These are phyloP conservation scores for Hypoxylon sp. DNA, from an alignment of 2,329 filamentous ascomycete genomes.

Conservation along the genomic window DNA sequence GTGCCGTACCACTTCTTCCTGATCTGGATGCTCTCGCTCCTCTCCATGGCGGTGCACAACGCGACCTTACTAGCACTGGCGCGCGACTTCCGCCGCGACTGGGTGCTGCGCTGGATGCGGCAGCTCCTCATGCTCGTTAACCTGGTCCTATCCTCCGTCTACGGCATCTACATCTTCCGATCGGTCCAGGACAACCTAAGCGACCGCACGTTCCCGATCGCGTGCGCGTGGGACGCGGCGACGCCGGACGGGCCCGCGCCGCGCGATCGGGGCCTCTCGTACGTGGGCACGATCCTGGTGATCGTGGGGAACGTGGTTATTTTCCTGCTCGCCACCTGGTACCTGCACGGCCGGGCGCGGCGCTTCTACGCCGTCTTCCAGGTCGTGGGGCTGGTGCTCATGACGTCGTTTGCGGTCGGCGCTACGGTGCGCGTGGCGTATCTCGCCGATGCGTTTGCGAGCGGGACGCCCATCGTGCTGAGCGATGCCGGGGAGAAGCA, in stretches of 20 bases:
- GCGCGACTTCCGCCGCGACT: constrained; percentile 76
- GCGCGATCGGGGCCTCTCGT: constrained; percentile 63
- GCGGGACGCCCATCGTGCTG: constrained; percentile 63
- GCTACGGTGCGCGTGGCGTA: constrained; percentile 71
- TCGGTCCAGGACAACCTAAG: constrained; percentile 67
- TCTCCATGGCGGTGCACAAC: constrained; percentile 77
- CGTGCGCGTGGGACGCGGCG: constrained; percentile 70
- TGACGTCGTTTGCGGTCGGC: constrained; percentile 70
- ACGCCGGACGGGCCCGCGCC: constrained; percentile 54
- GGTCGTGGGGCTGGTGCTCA: constrained; percentile 68
- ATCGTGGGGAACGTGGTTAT: constrained; percentile 72
- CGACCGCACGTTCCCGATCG: constrained; percentile 70
- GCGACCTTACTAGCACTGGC: constrained; percentile 75
- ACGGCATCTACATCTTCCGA: constrained; percentile 70
- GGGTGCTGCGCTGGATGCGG: constrained; percentile 76
- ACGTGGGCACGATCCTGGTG: constrained; percentile 72
- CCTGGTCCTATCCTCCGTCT: constrained; percentile 70
- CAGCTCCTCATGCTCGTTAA: constrained; percentile 77
- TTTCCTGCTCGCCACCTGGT: constrained; percentile 74
- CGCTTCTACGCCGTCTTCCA: constrained; percentile 70
- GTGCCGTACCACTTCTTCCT: constrained; percentile 80
- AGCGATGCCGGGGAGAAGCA: constrained; percentile 67
- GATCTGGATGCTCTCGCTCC: constrained; percentile 76
- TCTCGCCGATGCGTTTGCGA: constrained; percentile 73
- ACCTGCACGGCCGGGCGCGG: constrained; percentile 70